Conservation (phyloP, 78 protist genomes). For the Creolimax fragrantissima region DNA sequence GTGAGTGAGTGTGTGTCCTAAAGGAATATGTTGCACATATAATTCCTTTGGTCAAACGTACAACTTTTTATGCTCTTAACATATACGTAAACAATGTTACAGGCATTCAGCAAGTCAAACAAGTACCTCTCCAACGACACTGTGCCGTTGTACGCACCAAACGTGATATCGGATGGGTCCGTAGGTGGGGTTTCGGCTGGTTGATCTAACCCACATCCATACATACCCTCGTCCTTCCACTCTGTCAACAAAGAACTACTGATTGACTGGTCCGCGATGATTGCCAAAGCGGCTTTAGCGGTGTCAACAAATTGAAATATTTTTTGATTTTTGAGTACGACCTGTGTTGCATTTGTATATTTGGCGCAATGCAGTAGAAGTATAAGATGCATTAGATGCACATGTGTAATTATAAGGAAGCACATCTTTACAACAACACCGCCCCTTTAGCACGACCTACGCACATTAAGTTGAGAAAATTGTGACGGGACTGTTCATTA, state of each 20-base stretch:
- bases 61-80: too few species aligned
- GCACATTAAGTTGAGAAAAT: too few species aligned
- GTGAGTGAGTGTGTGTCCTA: background rate
- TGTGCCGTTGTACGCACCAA: background rate
- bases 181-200: background rate
- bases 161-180: background rate
- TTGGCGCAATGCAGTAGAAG: background rate
- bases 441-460: too few species aligned
- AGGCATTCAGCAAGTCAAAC: too few species aligned
- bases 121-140: background rate
- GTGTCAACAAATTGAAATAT: background rate
- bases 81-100: too few species aligned
- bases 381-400: background rate
- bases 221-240: background rate
- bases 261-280: background rate
- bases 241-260: background rate
- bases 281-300: background rate
- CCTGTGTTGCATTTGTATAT: background rate
- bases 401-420: too few species aligned
- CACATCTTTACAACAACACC: too few species aligned
- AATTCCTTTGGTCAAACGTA: too few species aligned
- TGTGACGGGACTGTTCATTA: too few species aligned
- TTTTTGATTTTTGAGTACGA: background rate
- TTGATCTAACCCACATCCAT: background rate
- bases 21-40: too few species aligned